These are phyloP conservation scores for Nitzschia sp. DNA, from an alignment of 108 stramenopile genomes.

Conservation along the genomic window DNA sequence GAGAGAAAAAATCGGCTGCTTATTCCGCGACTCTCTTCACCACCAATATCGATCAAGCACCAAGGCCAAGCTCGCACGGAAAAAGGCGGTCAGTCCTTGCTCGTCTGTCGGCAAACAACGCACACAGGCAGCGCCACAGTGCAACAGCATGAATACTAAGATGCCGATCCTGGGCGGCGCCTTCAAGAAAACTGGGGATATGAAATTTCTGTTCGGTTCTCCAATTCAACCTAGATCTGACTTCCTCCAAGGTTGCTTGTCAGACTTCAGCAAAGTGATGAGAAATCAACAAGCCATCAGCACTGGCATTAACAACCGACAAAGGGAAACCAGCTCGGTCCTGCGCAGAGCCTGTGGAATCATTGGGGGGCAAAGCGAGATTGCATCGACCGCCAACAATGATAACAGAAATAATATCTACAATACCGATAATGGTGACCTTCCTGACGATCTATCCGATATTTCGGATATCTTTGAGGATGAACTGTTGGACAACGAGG, in stretches of 20 bases:
- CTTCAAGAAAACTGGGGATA: too few relatives aligned
- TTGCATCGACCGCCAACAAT: not conserved
- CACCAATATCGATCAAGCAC: constrained; percentile 28
- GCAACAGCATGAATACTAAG: not conserved
- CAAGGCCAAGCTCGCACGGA: constrained; percentile 32
- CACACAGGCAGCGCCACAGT: not conserved
- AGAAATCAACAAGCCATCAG: too few relatives aligned
- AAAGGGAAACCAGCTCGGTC: not conserved
- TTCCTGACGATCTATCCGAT: constrained; percentile 26
- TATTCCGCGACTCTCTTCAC: constrained; percentile 26
- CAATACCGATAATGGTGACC: not conserved
- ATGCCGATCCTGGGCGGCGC: not conserved
- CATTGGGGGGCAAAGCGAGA: not conserved
- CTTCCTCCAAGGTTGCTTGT: too few relatives aligned
- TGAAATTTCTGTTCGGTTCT: too few relatives aligned
- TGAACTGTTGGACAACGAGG: not conserved
- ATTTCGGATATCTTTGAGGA: constrained; percentile 25
- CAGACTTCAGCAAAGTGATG: too few relatives aligned
- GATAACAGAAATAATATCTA: too few relatives aligned
- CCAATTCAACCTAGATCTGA: too few relatives aligned
- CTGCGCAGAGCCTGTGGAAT: not conserved
- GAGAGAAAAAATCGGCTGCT: constrained; percentile 34
- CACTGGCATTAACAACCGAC: too few relatives aligned
- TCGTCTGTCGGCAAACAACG: too few relatives aligned
- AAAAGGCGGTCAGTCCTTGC: constrained; percentile 2